Base-by-base conservation (phyloP, 352 stramenopile genomes). In the Pythium graminicola region DNA sequence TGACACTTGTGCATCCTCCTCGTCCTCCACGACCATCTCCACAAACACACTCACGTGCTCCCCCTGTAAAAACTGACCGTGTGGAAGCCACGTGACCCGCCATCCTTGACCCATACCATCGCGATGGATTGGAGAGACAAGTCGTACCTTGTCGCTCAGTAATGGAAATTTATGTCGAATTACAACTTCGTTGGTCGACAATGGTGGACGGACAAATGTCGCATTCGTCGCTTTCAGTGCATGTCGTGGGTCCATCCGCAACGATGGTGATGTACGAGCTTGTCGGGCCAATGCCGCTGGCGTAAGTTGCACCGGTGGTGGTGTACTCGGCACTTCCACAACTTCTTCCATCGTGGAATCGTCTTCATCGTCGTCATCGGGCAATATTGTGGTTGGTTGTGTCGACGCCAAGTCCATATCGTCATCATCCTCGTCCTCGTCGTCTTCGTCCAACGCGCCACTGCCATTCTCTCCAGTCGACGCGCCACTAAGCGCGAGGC, bases 51-150 rank as follows among this genome's bases (percentile, higher is more conserved):
- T 74, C 13, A 83, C 76, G 46, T 65, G 75, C 13, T 75, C 49
- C 49, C 62, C 49, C 36, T 81, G 58, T 11, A 73, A 54, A 20
- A 57, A 57, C 28, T 65, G 61, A 8, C 81, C 80, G 46, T 72
- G 63, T 11, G 74, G 73, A 19, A 78, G 78, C 77, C 77, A 91
- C 52, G 81, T 54, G 11, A 91, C 61, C 27, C 78, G 73, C 81
- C 81, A 91, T 26, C 57, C 44, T 17, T 60, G 60, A 24, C 67
- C 74, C 6, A 51, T 40, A 5, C 65, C 62, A 52, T 91, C 81
- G 11, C 46, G 50, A 50, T 72, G 33, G 2, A 41, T 7, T 1
- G 64, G 41, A 6, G 73, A 83, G 6, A 67, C 20, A 20, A 81
- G 24, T 0, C 57, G 64, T 20, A 55, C 23, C 24, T 76, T 63